Percentiles rank a stretch among this genome's conserved stretches.
phyloP scores from a whole-genome alignment of 1,139 yeast species.

The Debaryomyces robertsiae region DNA sequence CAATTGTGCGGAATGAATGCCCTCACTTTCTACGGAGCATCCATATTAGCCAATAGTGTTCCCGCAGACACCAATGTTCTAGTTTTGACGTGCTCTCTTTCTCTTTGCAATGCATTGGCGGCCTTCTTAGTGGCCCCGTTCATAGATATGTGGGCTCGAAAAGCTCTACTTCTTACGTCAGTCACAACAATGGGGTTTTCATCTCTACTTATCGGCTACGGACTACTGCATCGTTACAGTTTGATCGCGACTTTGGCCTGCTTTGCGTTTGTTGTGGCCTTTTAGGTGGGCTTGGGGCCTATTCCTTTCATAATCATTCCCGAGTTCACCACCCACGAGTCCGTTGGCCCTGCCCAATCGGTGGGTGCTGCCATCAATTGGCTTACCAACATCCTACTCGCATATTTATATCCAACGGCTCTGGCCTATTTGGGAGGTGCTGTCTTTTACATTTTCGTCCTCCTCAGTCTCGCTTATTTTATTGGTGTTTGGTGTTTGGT shows the following conservation, averaged over 20 bases:
- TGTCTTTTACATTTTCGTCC: conserved; percentile 33
- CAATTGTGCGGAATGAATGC: conserved; percentile 47
- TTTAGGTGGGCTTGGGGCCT: conserved; percentile 89
- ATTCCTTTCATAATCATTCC: conserved; percentile 83
- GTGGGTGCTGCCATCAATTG: conserved; percentile 86
- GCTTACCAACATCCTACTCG: conserved; percentile 78
- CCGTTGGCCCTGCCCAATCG: conserved; percentile 81
- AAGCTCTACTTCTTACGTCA: conserved; percentile 64
- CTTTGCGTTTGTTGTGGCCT: conserved; percentile 69
- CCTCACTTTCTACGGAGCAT: conserved; percentile 43
- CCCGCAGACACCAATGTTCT: conserved; percentile 30
- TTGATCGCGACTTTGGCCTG: conserved; percentile 65
- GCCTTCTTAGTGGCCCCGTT: conserved; percentile 36
- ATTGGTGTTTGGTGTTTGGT: conserved; percentile 24
- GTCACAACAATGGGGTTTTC: conserved; percentile 64
- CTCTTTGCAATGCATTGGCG: conserved; percentile 33
- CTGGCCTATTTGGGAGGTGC: conserved; percentile 30
- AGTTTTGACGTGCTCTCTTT: conserved; percentile 32
- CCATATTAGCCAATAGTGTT: conserved; percentile 29
- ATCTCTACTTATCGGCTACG: conserved; percentile 54
- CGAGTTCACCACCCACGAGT: conserved; percentile 74
- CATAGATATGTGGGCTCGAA: conserved; percentile 62
- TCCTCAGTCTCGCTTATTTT: conserved; percentile 24
- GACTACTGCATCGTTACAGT: conserved; percentile 38
- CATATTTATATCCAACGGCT: conserved; percentile 66